Evolutionary conservation across 148 eudicot species (phyloP).

Genomic region (Rhododendron ovatum): DNA sequence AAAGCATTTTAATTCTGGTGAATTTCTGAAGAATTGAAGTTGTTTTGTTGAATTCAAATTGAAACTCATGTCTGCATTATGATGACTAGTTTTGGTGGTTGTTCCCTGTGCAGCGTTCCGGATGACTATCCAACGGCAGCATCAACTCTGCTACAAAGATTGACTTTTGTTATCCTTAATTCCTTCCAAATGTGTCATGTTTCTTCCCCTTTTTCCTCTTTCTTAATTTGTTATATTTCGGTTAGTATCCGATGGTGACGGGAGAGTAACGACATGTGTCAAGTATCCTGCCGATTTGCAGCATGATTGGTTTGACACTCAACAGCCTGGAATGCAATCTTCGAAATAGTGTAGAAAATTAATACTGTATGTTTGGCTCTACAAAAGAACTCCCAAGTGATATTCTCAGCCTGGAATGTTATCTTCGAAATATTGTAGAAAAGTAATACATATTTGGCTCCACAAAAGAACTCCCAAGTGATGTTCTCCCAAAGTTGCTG

Average conservation of each 20-base stretch:
- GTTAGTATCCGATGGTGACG: not conserved
- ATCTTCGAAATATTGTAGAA: too few species aligned
- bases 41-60: not conserved
- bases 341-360: too few species aligned
- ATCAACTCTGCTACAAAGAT: not conserved
- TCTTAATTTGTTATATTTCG: not conserved
- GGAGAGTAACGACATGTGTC: not conserved
- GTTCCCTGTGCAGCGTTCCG: not conserved
- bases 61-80: not conserved
- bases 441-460: not conserved
- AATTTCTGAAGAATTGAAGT: not conserved
- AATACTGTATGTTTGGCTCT: not conserved
- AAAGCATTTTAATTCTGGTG: not conserved
- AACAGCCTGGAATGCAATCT: not conserved
- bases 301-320: not conserved
- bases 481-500: not conserved
- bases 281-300: not conserved
- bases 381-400: not conserved
- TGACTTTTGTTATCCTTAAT: not conserved
- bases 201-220: not conserved
- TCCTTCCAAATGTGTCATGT: not conserved
- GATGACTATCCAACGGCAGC: not conserved
- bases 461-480: not conserved
- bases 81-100: not conserved
- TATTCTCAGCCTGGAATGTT: not conserved